A percentile compares a stretch with the other conserved stretches of the same genome.
These are phyloP conservation scores for Macroventuria anomochaeta DNA, from an alignment of 2,329 filamentous ascomycete species.

Conservation along the genomic window DNA sequence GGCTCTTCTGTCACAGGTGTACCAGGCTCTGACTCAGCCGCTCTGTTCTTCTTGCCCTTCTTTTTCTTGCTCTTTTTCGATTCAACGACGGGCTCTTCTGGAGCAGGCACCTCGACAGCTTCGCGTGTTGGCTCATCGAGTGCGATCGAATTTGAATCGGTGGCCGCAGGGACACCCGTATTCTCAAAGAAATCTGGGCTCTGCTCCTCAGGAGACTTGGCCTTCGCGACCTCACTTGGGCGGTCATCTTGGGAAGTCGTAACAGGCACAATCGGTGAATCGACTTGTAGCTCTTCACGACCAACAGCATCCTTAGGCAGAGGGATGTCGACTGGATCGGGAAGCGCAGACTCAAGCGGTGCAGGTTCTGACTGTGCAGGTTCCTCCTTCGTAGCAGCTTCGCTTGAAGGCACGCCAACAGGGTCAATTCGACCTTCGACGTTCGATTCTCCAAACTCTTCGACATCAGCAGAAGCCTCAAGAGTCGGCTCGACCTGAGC, in stretches of 20 bases:
- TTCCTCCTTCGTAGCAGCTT: background rate
- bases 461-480: background rate
- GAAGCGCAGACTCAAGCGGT: background rate
- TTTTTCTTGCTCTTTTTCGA: slow-evolving; percentile 33
- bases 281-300: background rate
- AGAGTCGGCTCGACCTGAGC: background rate
- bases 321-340: background rate
- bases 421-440: background rate
- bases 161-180: background rate
- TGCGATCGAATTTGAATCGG: background rate
- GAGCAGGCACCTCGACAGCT: background rate
- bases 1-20: slow-evolving; percentile 16
- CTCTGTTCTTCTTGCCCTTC: slow-evolving; percentile 29
- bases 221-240: background rate
- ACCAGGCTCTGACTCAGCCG: slow-evolving; percentile 16
- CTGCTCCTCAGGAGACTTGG: background rate
- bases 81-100: slow-evolving; percentile 10
- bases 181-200: background rate
- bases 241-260: background rate
- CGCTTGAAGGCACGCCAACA: background rate
- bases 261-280: background rate
- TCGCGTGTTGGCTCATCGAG: background rate
- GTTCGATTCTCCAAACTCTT: background rate
- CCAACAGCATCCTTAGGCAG: background rate
- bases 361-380: background rate